Evolutionary conservation across 2,329 filamentous ascomycete genomes (phyloP), one percentile per base, ranked within the genome.

Genomic region (Calonectria hawksworthii): DNA sequence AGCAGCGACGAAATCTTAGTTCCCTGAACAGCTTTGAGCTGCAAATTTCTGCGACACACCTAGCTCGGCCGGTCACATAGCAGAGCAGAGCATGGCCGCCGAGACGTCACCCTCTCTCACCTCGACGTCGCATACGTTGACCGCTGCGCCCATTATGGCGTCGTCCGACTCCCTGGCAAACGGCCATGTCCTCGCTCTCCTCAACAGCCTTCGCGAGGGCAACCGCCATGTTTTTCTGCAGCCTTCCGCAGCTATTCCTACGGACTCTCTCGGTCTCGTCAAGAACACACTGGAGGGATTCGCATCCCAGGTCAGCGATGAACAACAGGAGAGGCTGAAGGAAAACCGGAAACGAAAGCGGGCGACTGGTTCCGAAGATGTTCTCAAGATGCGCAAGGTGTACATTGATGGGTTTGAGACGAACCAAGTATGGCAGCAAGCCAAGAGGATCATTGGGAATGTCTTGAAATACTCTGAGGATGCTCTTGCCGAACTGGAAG

Each of bases 341-440:
- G 91, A 94, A 77, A 93, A 92, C 79, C 93, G 91, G 84, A 98
- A 98, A 88, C 89, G 94, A 76, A 98, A 97, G 88, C 89, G 94
- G 78, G 89, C 88, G 11, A 88, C 89, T 59, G 84, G 85, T 32
- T 85, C 84, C 32, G 86, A 89, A 67, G 85, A 91, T 77, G 87
- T 94, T 1, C 83, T 98, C 76, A 95, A 95, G 80, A 88, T 98
- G 80, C 93, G 94, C 80, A 96, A 94, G 84, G 88, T 99, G 21
- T 94, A 98, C 83, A 88, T 95, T 9, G 92, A 98, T 72, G 97
- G 96, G 0, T 98, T 99, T 80, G 94, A 94, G 80, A 93, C 94
- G 14, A 92, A 93, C 26, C 96, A 99, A 85, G 93, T 99, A 54
- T 99, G 96, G 94, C 95, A 98, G 85, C 97, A 99, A 86, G 94